Conservation (phyloP, 805 yeast genomes). For the Suhomyces canberraensis region DNA sequence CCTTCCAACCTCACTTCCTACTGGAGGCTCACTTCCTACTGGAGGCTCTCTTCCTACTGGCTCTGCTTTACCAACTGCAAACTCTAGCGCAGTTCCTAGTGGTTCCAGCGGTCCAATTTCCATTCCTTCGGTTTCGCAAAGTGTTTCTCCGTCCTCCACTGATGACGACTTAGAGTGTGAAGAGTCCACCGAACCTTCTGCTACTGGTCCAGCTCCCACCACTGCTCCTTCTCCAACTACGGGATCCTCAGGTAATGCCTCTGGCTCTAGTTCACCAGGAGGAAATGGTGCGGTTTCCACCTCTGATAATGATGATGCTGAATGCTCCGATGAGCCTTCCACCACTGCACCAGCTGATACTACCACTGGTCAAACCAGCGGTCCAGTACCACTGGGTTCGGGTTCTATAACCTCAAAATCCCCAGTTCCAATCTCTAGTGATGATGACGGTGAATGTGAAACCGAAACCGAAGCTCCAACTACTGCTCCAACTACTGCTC, state of each 20-base stretch:
- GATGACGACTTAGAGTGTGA: slow-evolving; percentile 17
- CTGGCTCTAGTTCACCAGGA: not conserved
- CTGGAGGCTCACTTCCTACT: not conserved
- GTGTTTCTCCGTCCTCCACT: slow-evolving; percentile 2
- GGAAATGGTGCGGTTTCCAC: not conserved
- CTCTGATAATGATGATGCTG: slow-evolving; percentile 3
- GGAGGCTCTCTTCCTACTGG: not conserved
- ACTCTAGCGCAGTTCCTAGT: not conserved
- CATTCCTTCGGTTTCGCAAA: not conserved
- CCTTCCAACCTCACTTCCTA: not conserved
- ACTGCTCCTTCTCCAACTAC: not conserved
- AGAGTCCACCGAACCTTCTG: slow-evolving; percentile 6
- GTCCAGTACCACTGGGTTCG: not conserved
- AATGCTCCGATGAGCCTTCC: slow-evolving; percentile 4
- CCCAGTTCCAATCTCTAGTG: slow-evolving; percentile 4
- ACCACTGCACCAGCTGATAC: slow-evolving; percentile 2
- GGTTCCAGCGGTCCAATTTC: not conserved
- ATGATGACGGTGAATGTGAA: slow-evolving; percentile 14
- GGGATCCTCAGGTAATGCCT: not conserved
- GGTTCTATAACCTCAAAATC: not conserved
- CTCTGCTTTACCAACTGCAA: not conserved
- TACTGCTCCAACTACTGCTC: slow-evolving; percentile 2
- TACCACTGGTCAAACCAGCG: not conserved
- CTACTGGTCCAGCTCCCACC: not conserved
- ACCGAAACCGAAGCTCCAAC: slow-evolving; percentile 1